Evolutionary conservation across 2,329 filamentous ascomycete genomes (phyloP), one percentile per base, ranked within the genome.

Genomic region (Fusarium sp.): DNA sequence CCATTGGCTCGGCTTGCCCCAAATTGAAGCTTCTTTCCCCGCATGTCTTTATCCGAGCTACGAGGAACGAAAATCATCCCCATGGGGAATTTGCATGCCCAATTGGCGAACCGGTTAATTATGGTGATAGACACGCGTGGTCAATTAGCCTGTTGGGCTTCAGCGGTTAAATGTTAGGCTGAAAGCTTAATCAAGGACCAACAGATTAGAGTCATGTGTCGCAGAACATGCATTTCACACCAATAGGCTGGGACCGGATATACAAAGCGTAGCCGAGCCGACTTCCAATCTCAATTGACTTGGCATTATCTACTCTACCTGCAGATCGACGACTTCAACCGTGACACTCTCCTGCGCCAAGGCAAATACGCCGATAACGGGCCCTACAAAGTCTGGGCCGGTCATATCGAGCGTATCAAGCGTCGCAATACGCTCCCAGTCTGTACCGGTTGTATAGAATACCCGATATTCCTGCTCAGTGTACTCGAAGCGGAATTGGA

Each of bases 11-110:
- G 48, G 28, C 7, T 30, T 63, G 30, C 64, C 32, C 52, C 60
- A 36, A 47, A 26, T 34, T 48, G 30, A 26, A 20, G 52, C 26
- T 50, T 48, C 20, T 45, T 61, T 41, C 65, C 65, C 65, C 65
- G 65, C 65, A 61, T 30, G 42, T 42, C 62, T 61, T 68, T 68
- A 68, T 47, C 62, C 65, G 52, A 61, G 39, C 52, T 52, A 59
- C 44, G 51, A 45, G 26, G 24, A 65, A 30, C 65, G 65, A 67
- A 67, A 67, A 67, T 20, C 13, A 24, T 42, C 65, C 45, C 65
- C 62, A 41, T 67, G 65, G 65, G 65, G 64, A 55, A 30, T 30
- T 26, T 9, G 3, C 5, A 2, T n/a, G 17, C 3, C 65, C 62
- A 67, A 52, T 67, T 7, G 12, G n/a, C 45, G 3, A n/a, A 24